These are phyloP conservation scores for Gynostemma pentaphyllum DNA, from an alignment of 306 rosid genomes.

Conservation along the genomic window DNA sequence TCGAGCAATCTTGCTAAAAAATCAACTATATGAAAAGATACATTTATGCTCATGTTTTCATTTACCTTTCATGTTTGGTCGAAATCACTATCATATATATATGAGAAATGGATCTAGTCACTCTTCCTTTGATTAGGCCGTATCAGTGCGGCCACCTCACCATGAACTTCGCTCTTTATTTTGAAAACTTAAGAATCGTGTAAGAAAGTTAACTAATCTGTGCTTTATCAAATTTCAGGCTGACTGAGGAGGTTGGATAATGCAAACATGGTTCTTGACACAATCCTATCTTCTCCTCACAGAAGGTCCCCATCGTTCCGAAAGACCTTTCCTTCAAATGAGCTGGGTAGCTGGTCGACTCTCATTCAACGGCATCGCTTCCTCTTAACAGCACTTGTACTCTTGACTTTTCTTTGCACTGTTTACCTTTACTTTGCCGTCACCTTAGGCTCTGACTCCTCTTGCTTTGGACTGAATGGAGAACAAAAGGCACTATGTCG, in stretches of 20 bases:
- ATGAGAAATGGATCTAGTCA: background rate
- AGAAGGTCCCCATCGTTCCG: slow-evolving; percentile 48
- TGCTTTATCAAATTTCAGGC: slow-evolving; percentile 28
- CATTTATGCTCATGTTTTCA: too few relatives aligned
- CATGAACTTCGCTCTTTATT: background rate
- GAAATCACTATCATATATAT: background rate
- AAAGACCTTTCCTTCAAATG: slow-evolving; percentile 35
- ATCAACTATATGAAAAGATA: too few relatives aligned
- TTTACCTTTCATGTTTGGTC: background rate
- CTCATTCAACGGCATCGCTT: slow-evolving; percentile 73
- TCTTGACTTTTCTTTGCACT: slow-evolving; percentile 56
- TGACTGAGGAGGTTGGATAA: slow-evolving; percentile 24
- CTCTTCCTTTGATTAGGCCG: background rate
- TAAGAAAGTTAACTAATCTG: background rate
- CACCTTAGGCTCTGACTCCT: slow-evolving; percentile 42
- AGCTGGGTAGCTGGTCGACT: slow-evolving; percentile 65
- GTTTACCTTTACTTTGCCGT: slow-evolving; percentile 84
- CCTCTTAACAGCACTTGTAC: slow-evolving; percentile 62
- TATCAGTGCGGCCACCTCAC: background rate
- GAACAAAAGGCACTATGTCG: slow-evolving; percentile 47
- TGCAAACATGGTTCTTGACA: slow-evolving; percentile 67
- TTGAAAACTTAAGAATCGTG: background rate
- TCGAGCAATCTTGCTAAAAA: too few relatives aligned
- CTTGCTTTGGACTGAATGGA: slow-evolving; percentile 51
- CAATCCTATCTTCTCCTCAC: slow-evolving; percentile 62